These are phyloP conservation scores for Brasenia schreberi DNA, from an alignment of 164 flowering plant genomes.

Conservation along the genomic window DNA sequence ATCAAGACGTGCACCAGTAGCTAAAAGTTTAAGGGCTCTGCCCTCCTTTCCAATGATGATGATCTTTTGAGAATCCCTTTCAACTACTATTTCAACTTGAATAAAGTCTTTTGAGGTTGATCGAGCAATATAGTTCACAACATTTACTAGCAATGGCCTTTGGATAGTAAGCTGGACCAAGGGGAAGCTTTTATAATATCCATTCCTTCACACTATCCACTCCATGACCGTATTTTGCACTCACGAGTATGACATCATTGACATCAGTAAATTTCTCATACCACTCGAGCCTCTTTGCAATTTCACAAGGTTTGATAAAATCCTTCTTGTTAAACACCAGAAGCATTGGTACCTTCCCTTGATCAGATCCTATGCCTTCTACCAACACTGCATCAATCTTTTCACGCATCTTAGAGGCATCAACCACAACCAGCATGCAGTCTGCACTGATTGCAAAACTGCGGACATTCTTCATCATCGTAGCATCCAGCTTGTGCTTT, in stretches of 20 bases:
- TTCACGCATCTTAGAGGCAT: constrained; percentile 76
- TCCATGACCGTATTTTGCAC: constrained; percentile 96
- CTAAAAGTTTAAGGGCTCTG: constrained; percentile 69
- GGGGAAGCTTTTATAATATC: constrained; percentile 90
- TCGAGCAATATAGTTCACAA: constrained; percentile 68
- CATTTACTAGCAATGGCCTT: constrained; percentile 99
- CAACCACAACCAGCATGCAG: constrained; percentile 85
- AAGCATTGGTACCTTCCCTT: constrained; percentile 55
- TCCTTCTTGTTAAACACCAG: constrained; percentile 91
- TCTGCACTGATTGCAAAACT: constrained; percentile 83
- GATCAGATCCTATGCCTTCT: constrained; percentile 53
- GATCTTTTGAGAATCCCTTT: constrained; percentile 84
- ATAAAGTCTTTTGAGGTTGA: constrained; percentile 88
- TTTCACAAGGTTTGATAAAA: constrained; percentile 91
- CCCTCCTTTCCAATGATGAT: constrained; percentile 99
- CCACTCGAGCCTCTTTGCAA: constrained; percentile 95
- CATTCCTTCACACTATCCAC: constrained; percentile 89
- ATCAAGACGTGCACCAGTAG: constrained; percentile 94
- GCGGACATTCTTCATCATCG: constrained; percentile 98
- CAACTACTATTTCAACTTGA: constrained; percentile 84
- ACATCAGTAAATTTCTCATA: constrained; percentile 78
- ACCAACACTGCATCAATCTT: constrained; percentile 86
- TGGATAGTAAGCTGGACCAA: constrained; percentile 87
- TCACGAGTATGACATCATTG: constrained; percentile 95
- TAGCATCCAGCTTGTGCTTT: constrained; percentile 89